A percentile compares a stretch with the other conserved stretches of the same genome.
Conservation (phyloP, 2,329 filamentous ascomycete genomes). For the Thermothelomyces thermophilus region DNA sequence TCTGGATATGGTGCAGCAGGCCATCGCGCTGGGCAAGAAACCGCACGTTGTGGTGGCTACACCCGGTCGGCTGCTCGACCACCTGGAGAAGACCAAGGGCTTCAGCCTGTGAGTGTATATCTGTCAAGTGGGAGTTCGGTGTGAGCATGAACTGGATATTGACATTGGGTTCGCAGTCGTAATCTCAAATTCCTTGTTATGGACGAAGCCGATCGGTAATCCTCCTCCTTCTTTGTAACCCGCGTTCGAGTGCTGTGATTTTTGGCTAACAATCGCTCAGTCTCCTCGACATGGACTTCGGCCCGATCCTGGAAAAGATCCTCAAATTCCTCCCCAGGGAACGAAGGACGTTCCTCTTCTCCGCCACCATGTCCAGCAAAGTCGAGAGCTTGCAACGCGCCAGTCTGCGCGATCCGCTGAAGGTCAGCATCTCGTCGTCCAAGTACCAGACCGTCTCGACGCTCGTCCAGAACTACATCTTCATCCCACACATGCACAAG, state of each 20-base stretch:
- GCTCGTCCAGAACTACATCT: constrained; percentile 77
- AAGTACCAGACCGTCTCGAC: constrained; percentile 91
- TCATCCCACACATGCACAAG: constrained; percentile 81
- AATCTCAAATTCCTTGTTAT: constrained; percentile 84
- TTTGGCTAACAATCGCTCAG: constrained; percentile 7
- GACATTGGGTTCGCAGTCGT: constrained; percentile 10
- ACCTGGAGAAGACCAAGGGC: constrained; percentile 93
- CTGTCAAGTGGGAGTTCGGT: too few relatives aligned
- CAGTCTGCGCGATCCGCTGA: constrained; percentile 74
- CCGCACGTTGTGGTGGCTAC: constrained; percentile 92
- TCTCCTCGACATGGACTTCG: constrained; percentile 89
- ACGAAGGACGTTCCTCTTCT: constrained; percentile 80
- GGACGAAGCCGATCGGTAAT: constrained; percentile 77
- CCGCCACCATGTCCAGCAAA: constrained; percentile 88
- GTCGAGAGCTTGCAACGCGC: constrained; percentile 89
- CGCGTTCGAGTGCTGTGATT: neutral
- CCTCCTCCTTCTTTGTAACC: neutral
- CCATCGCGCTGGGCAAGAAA: constrained; percentile 89
- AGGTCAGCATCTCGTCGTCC: constrained; percentile 72
- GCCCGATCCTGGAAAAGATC: constrained; percentile 85
- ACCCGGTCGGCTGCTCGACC: constrained; percentile 74
- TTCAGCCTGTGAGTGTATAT: constrained; percentile 66
- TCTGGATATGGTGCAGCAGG: constrained; percentile 89
- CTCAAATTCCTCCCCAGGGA: constrained; percentile 79
- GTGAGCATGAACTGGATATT: neutral